Conservation (phyloP, 2,329 filamentous ascomycete genomes). For the Neurospora crassa region DNA sequence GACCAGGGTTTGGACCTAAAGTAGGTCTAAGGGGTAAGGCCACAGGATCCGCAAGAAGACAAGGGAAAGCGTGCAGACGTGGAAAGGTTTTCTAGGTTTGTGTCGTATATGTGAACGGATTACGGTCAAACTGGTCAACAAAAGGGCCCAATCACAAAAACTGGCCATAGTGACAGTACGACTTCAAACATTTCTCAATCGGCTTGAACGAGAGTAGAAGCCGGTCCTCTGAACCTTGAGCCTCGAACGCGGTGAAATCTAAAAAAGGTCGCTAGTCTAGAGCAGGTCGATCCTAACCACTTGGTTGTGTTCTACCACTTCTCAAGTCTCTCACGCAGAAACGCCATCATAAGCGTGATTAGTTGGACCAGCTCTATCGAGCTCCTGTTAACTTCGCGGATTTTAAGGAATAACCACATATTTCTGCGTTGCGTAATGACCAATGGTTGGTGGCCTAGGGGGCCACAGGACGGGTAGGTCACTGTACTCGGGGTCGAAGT, state of each 20-base stretch:
- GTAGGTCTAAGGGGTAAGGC: neutral
- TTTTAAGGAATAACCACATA: neutral
- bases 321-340: neutral
- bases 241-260: neutral
- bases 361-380: neutral
- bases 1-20: constrained; percentile 1
- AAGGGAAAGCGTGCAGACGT: neutral
- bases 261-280: neutral
- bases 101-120: neutral
- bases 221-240: neutral
- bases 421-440: neutral
- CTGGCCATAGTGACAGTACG: neutral
- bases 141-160: neutral
- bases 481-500: neutral
- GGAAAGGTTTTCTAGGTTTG: neutral
- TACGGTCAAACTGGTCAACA: neutral
- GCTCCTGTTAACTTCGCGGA: neutral
- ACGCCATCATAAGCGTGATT: neutral
- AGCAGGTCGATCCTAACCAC: neutral
- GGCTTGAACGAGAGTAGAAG: neutral
- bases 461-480: neutral
- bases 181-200: neutral
- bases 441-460: neutral
- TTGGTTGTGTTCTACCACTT: neutral
- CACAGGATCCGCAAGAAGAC: neutral